Evolutionary conservation across 345 rosid species (phyloP), one percentile per base, ranked within the genome.

Genomic region (Mangifera indica): DNA sequence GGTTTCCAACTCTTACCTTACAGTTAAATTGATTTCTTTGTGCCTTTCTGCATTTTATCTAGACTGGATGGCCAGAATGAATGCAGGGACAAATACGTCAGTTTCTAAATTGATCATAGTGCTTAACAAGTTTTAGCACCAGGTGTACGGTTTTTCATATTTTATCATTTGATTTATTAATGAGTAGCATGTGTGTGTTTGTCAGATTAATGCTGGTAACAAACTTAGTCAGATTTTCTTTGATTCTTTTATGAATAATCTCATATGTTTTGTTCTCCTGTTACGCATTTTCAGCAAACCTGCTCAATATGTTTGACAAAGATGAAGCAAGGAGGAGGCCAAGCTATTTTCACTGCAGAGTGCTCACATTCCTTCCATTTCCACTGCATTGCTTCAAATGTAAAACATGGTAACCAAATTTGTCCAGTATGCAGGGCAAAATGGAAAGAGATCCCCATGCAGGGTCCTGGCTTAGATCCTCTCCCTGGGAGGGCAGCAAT

Each of bases 321-420:
- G 84, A 89, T 95, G 85, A 92, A 90, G 77, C 91, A 89, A 81
- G 88, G 96, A 70, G 90, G 76, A 10, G 98, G 97, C 14, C 99
- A 88, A 20, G 99, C 98, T 12, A 82, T 95, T 68, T 94, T 94
- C 81, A 94, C 96, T 2, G 97, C 99, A 17, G 98, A 94, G 71
- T 94, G 98, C 73, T 88, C 97, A 0, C 99, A 92, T 71, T 91
- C 98, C 62, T 95, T 95, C 82, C 99, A 95, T 78, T 92, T 95
- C 80, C 91, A 91, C 62, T 95, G 99, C 80, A 91, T 95, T 74
- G 88, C 97, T 78, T 89, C 97, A 5, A 92, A 87, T 71, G 97
- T 89, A 68, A 89, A 91, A 75, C 86, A 90, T 29, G 94, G 94
- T 21, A 92, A 89, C 85, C 93, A 85, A 80, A 85, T 87, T 53